These are phyloP conservation scores for Microbotryum violaceum DNA, from an alignment of 1,284 basidiomycete genomes.

Conservation along the genomic window DNA sequence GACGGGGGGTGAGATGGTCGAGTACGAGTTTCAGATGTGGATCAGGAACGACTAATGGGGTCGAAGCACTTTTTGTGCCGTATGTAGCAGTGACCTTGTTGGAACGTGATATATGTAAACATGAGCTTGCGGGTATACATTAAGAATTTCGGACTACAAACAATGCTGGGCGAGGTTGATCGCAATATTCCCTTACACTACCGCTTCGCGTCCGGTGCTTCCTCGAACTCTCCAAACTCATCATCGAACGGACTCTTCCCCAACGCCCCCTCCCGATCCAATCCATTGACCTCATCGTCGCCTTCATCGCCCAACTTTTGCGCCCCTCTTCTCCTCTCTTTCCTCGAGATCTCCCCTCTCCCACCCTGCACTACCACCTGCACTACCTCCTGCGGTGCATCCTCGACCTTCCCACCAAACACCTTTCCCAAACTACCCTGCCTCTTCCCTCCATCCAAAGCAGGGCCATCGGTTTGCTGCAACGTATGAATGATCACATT, in stretches of 20 bases:
- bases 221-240: constrained; percentile 26
- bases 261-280: constrained; percentile 1
- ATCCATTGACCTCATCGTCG: constrained; percentile 20
- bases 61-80: too few species aligned
- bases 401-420: constrained; percentile 1
- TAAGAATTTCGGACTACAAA: too few species aligned
- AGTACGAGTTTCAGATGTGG: constrained; percentile 93
- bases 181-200: too few species aligned
- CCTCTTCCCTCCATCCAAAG: constrained; percentile 11
- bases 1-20: constrained; percentile 41
- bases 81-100: too few species aligned
- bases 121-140: too few species aligned
- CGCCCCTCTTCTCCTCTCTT: constrained; percentile 6
- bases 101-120: too few species aligned
- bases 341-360: constrained; percentile 8
- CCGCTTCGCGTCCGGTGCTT: constrained; percentile 18
- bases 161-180: too few species aligned
- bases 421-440: neutral
- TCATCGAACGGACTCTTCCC: constrained; percentile 4
- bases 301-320: constrained; percentile 13
- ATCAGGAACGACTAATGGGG: constrained; percentile 40
- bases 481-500: neutral
- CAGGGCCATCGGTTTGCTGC: constrained; percentile 7
- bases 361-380: neutral
- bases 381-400: neutral